These are phyloP conservation scores for Candida yuanshanica DNA, from an alignment of 805 yeast genomes.

Conservation along the genomic window DNA sequence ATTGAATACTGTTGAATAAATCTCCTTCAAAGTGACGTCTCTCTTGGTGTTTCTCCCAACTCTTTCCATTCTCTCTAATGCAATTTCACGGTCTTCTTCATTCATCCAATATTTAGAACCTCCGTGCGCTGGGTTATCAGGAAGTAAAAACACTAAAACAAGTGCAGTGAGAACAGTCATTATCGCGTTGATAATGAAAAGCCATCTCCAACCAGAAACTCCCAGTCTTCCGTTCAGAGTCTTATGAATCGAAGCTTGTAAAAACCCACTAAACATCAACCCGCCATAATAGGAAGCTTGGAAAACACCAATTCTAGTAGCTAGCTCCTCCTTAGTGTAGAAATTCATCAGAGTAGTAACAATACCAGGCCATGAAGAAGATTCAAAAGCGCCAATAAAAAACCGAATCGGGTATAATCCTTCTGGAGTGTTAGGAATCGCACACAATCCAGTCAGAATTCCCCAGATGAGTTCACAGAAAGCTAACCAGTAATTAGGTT, in stretches of 20 bases:
- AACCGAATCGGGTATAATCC: slow-evolving; percentile 54
- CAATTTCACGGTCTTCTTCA: slow-evolving; percentile 26
- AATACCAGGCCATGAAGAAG: slow-evolving; percentile 47
- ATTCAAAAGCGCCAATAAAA: slow-evolving; percentile 63
- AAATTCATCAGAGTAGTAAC: slow-evolving; percentile 29
- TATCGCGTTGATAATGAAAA: slow-evolving; percentile 13
- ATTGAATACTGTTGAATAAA: not conserved
- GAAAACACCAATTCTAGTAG: slow-evolving; percentile 25
- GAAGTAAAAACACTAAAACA: slow-evolving; percentile 30
- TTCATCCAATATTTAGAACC: slow-evolving; percentile 26
- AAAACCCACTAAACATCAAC: slow-evolving; percentile 28
- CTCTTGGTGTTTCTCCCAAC: slow-evolving; percentile 11
- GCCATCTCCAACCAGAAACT: slow-evolving; percentile 10
- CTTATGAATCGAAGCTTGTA: slow-evolving; percentile 32
- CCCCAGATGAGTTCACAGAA: slow-evolving; percentile 64
- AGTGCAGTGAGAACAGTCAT: slow-evolving; percentile 24
- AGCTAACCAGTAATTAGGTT: slow-evolving; percentile 45
- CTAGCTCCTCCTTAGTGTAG: slow-evolving; percentile 31
- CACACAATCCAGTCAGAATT: slow-evolving; percentile 51
- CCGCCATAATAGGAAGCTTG: slow-evolving; percentile 10
- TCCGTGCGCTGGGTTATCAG: slow-evolving; percentile 30
- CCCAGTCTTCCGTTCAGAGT: slow-evolving; percentile 8
- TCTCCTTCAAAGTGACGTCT: slow-evolving; percentile 1
- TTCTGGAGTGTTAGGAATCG: slow-evolving; percentile 28
- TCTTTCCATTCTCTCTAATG: slow-evolving; percentile 16